Percentiles rank a stretch among this genome's conserved stretches.
Conservation (phyloP, 225 moss, liverwort and hornwort genomes). For the Rhytidiadelphus loreus region DNA sequence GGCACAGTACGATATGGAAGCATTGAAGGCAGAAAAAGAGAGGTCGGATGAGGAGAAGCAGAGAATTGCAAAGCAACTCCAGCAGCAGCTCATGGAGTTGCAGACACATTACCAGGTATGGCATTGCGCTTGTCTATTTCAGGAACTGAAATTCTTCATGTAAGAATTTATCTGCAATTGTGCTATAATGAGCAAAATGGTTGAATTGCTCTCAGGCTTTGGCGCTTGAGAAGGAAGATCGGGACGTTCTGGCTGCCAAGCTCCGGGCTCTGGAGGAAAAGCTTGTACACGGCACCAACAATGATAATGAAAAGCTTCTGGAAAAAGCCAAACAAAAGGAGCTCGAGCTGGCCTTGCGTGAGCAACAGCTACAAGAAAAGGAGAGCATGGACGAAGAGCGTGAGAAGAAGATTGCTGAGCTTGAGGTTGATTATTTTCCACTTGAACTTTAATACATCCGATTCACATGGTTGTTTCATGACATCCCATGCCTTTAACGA, state of each 20-base stretch:
- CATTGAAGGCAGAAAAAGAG: slow-evolving; percentile 91
- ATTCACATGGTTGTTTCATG: not conserved
- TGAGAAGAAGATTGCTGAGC: slow-evolving; percentile 79
- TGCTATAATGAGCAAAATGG: not conserved
- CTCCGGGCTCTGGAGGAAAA: slow-evolving; percentile 91
- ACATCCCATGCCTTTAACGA: not conserved
- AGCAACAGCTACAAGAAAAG: slow-evolving; percentile 87
- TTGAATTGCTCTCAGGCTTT: slow-evolving; percentile 50
- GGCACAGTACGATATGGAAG: slow-evolving; percentile 91
- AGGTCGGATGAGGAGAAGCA: slow-evolving; percentile 94
- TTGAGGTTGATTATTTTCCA: slow-evolving; percentile 48
- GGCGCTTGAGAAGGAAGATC: slow-evolving; percentile 93
- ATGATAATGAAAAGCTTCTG: slow-evolving; percentile 63
- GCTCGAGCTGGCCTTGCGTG: slow-evolving; percentile 67
- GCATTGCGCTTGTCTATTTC: not conserved
- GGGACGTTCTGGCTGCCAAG: slow-evolving; percentile 75
- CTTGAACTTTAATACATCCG: not conserved
- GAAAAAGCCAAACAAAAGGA: slow-evolving; percentile 71
- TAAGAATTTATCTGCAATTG: not conserved
- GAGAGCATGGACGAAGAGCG: slow-evolving; percentile 89
- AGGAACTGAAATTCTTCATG: not conserved
- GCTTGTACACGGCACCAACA: slow-evolving; percentile 85
- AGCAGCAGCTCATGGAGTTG: slow-evolving; percentile 82
- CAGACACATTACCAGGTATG: slow-evolving; percentile 83
- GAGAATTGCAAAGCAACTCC: slow-evolving; percentile 68